A percentile compares a stretch with the other conserved stretches of the same genome.
phyloP scores from a whole-genome alignment of 2,329 filamentous ascomycete genomes.

The Dactylellina parvicollis region DNA sequence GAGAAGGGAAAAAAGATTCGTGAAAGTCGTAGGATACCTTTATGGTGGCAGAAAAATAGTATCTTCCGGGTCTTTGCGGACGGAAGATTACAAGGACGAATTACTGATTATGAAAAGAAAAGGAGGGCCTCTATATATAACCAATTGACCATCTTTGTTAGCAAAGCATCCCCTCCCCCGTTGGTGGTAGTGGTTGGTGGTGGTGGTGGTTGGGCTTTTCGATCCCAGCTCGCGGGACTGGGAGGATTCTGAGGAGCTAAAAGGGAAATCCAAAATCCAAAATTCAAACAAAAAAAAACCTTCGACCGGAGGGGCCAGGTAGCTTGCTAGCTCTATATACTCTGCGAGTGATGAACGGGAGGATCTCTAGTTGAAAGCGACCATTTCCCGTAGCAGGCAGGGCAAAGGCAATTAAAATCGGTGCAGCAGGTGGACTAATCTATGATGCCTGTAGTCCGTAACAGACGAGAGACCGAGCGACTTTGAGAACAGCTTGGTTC shows the following conservation, averaged over 20 bases:
- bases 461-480: conserved; percentile 18
- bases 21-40: conserved; percentile 9
- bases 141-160: conserved; percentile 51
- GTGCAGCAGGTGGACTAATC: conserved; percentile 12
- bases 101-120: conserved; percentile 31
- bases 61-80: not conserved
- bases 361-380: conserved; percentile 33
- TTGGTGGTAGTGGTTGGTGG: conserved; percentile 5
- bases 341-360: conserved; percentile 11
- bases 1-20: conserved; percentile 5
- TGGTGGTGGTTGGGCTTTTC: conserved; percentile 12
- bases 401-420: conserved; percentile 10
- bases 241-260: conserved; percentile 8
- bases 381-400: conserved; percentile 38
- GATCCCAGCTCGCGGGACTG: conserved; percentile 11
- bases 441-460: conserved; percentile 31
- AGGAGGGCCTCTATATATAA: conserved; percentile 26
- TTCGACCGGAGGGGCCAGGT: conserved; percentile 22
- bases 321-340: conserved; percentile 26
- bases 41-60: not conserved
- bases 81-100: conserved; percentile 12
- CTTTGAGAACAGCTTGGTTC: conserved; percentile 26
- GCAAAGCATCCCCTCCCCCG: conserved; percentile 26
- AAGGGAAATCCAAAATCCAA: not conserved
- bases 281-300: conserved; percentile 3